Evolutionary conservation across 495 filamentous ascomycete genomes (phyloP).

Genomic region (Delitschia confertaspora): DNA sequence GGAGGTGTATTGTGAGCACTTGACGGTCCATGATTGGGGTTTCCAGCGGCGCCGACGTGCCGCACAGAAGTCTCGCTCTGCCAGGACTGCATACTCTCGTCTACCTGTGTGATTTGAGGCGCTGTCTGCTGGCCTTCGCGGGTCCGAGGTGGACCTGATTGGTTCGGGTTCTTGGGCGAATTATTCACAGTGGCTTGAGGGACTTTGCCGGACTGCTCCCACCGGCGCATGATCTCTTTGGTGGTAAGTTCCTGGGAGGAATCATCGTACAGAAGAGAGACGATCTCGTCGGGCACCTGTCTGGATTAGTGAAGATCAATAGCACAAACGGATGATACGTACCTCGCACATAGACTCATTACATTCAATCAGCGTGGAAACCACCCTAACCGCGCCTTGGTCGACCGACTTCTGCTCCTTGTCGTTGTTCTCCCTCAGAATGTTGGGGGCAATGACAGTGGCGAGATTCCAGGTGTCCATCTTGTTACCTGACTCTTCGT

Average conservation of each 20-base stretch:
- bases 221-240: slow-evolving; percentile 79
- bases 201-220: slow-evolving; percentile 67
- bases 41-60: slow-evolving; percentile 58
- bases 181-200: slow-evolving; percentile 32
- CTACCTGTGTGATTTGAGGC: slow-evolving; percentile 54
- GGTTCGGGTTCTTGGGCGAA: slow-evolving; percentile 41
- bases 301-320: slow-evolving; percentile 1
- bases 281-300: slow-evolving; percentile 86
- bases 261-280: slow-evolving; percentile 75
- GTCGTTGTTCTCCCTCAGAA: slow-evolving; percentile 63
- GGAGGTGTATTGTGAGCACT: slow-evolving; percentile 23
- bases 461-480: slow-evolving; percentile 99
- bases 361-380: slow-evolving; percentile 78
- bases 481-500: slow-evolving; percentile 88
- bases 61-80: slow-evolving; percentile 74
- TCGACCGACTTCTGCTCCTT: slow-evolving; percentile 44
- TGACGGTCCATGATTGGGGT: slow-evolving; percentile 5
- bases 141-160: slow-evolving; percentile 39
- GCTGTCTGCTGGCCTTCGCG: slow-evolving; percentile 43
- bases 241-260: slow-evolving; percentile 80
- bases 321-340: slow-evolving; percentile 34
- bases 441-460: slow-evolving; percentile 96
- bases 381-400: slow-evolving; percentile 67
- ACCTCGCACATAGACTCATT: slow-evolving; percentile 97
- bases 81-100: slow-evolving; percentile 71